phyloP scores from a whole-genome alignment of 768 basidiomycete genomes.

The Clitopilus passeckerianus region DNA sequence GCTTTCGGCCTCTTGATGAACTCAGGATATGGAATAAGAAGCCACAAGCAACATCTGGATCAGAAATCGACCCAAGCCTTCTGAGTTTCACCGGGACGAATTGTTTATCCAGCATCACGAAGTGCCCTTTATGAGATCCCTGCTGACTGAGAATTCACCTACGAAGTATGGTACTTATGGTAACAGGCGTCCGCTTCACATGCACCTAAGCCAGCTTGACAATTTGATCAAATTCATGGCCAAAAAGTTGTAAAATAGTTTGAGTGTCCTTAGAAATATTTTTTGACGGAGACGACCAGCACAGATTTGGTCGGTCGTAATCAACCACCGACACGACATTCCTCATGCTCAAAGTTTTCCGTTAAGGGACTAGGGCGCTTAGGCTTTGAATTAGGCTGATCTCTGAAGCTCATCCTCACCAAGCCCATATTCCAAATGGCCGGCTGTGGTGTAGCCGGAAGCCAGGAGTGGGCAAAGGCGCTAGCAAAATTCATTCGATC shows the following conservation, averaged over 20 bases:
- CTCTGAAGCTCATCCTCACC: background rate
- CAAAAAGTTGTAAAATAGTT: background rate
- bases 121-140: too few relatives aligned
- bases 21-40: background rate
- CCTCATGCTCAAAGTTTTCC: background rate
- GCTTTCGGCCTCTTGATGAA: background rate
- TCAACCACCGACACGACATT: background rate
- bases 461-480: background rate
- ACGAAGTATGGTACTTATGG: too few relatives aligned
- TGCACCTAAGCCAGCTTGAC: too few relatives aligned
- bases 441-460: background rate
- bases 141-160: too few relatives aligned
- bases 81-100: background rate
- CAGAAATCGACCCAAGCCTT: background rate
- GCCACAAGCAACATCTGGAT: background rate
- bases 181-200: too few relatives aligned
- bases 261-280: background rate
- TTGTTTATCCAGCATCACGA: background rate
- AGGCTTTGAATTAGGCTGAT: background rate
- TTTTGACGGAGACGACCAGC: background rate
- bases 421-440: background rate
- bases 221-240: too few relatives aligned
- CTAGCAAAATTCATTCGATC: background rate
- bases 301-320: background rate
- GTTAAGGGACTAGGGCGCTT: background rate